Evolutionary conservation across 1,139 yeast genomes (phyloP), one percentile per base, ranked within the genome.

Genomic region (Candida tunisiensis): DNA sequence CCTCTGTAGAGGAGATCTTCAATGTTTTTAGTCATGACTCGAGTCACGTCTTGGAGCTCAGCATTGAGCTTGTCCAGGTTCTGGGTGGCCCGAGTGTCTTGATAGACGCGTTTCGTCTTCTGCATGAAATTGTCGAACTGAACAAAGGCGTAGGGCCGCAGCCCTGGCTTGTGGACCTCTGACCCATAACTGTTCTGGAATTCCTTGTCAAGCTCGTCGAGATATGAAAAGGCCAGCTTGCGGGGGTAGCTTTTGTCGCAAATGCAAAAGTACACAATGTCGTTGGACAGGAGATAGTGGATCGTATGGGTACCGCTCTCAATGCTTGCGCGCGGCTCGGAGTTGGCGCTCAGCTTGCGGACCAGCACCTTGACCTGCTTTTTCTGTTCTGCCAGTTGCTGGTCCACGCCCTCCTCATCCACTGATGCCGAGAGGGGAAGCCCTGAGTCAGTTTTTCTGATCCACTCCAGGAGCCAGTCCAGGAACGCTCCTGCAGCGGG

Each of bases 1-100:
- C 99, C 99, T 45, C 99, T 66, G 53, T 88, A 85, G 25, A 88
- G 62, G 42, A 88, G 59, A 50, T 88, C 98, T 49, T 88, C 96
- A 32, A 88, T 88, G 51, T 88, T 88, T 44, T 85, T 85, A 32
- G 93, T 82, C 93, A 88, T 80, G 33, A 88, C 92, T 41, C 79
- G 72, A 40, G 88, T 83, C 27, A 91, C 98, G 42, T 91, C 98
- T 28, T 79, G 83, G 40, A 88, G 61, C 43, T 91, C 98, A 28
- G 69, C 68, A 51, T 85, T 83, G 39, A 88, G 60, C 46, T 70
- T 73, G 52, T 88, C 95, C 44, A 88, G 60, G 44, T 83, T 88
- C 25, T 74, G 70, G 38, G 83, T 91, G 1, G 93, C 94, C 33
- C 94, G 65, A 36, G 85, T 80, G 50, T 88, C 95, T 41, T 79